Base-by-base conservation (phyloP, 2,329 filamentous ascomycete genomes). In the Arthrinium phaeospermum region DNA sequence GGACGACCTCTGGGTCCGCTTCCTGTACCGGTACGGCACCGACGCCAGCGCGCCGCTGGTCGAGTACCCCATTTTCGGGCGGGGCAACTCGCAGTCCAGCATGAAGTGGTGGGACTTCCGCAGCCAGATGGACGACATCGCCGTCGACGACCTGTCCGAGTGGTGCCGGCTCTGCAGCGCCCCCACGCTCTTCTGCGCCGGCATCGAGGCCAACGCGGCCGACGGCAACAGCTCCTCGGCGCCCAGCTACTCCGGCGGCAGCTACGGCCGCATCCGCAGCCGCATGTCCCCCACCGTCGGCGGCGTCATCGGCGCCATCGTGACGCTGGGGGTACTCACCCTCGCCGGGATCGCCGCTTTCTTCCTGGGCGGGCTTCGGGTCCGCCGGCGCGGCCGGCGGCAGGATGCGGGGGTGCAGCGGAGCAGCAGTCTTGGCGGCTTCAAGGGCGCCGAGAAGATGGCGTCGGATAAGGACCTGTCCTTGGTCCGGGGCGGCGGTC, bases 21-120 rank as follows among this genome's bases (percentile, higher is more conserved):
- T 91, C 78, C 79, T 87, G 4, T 91, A 90, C 81, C 85, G 87
- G 45, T 85, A 86, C 57, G 84, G 85, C 71, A 84, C 86, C 8
- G 81, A 83, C 24, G 72, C 76, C 0, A 77, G 79, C 5, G 79
- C 81, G 0, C 73, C 77, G 0, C 81, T 87, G n/a, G 73, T 73
- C 3, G 78, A 79, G 46, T 83, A 84, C 64, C 75, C 83, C 4
- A 79, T 88, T 4, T 88, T 87, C 70, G 80, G 80, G 10, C 79
- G 80, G 51, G 79, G 80, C 4, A 77, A 79, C 45, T 76, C 76
- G 30, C 79, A 82, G 24, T 74, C 76, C 4, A 77, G 74, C 37
- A 81, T 88, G 68, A 76, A 79, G 0, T 87, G 82, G 74, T 73
- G 73, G 0, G 79, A 80, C 5, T 89, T 89, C 72, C 72, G 79